Evolutionary conservation across 2,329 filamentous ascomycete genomes (phyloP).

Genomic region (Beauveria sp.): DNA sequence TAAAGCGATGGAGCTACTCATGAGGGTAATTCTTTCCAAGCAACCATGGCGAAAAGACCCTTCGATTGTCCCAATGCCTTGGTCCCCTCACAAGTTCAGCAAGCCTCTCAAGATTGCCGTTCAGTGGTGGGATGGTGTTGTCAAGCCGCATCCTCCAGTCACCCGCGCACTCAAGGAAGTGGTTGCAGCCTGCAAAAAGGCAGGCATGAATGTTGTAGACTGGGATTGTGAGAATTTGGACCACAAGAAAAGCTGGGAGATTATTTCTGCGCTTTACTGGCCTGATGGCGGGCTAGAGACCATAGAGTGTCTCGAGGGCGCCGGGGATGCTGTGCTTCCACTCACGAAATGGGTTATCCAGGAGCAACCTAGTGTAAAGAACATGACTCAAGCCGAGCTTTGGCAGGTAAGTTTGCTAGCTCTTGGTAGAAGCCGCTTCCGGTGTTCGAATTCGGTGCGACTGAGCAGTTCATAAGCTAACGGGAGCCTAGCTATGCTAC

Average conservation of each 20-base stretch:
- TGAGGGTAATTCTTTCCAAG: slow-evolving; percentile 23
- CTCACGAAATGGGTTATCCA: slow-evolving; percentile 52
- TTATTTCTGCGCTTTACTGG: slow-evolving; percentile 43
- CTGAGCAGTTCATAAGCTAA: not conserved
- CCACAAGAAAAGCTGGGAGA: slow-evolving; percentile 43
- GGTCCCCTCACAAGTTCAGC: slow-evolving; percentile 25
- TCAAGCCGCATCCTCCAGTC: slow-evolving; percentile 53
- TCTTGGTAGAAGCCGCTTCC: no score
- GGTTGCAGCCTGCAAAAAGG: slow-evolving; percentile 38
- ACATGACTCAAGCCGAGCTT: slow-evolving; percentile 31
- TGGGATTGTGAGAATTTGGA: slow-evolving; percentile 42
- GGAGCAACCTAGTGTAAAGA: slow-evolving; percentile 38
- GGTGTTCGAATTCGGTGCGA: not conserved
- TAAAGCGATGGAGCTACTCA: slow-evolving; percentile 27
- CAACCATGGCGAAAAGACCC: slow-evolving; percentile 29
- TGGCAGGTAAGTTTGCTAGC: slow-evolving; percentile 28
- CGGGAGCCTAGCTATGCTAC: slow-evolving; percentile 19
- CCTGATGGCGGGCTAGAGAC: slow-evolving; percentile 52
- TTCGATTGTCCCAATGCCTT: slow-evolving; percentile 25
- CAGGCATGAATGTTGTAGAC: slow-evolving; percentile 48
- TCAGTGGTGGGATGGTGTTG: slow-evolving; percentile 51
- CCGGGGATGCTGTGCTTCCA: slow-evolving; percentile 51
- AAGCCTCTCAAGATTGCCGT: slow-evolving; percentile 52
- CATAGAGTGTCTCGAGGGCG: slow-evolving; percentile 38
- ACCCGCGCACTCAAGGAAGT: slow-evolving; percentile 48